Evolutionary conservation across 1,284 basidiomycete species (phyloP), one percentile per base, ranked within the genome.

Genomic region (Ceratobasidium sp.): DNA sequence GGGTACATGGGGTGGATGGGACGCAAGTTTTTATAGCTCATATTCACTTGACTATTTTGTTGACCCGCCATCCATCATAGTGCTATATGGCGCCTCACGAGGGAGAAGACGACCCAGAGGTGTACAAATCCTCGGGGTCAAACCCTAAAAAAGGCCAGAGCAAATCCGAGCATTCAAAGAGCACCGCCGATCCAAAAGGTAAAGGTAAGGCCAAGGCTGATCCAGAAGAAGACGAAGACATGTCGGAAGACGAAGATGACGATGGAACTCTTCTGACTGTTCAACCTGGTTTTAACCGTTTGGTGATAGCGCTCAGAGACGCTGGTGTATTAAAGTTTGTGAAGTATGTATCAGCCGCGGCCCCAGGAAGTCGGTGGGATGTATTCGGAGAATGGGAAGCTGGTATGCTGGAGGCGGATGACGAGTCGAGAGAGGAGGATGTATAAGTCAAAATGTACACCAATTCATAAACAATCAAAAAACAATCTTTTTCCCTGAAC

Each of bases 51-150:
- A 23, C 62, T 59, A 1, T 39, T 30, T 3, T 61, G 55, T 28
- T 39, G 26, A 4, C 16, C 16, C 18, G 43, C 43, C 14, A 5
- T 39, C n/a, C n/a, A n/a, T 45, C 18, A 5, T 74, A 92, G 89
- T 97, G 94, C 80, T 98, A 97, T 80, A 94, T 97, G 89, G 92
- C 95, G 1, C 92, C 93, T 36, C 94, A 96, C 74, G 91, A 96
- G 76, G 94, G 93, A 78, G 93, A 93, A 76, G 94, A 96, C 76
- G 95, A 97, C 80, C 96, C 96, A 3, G 94, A 95, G 1, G 92
- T 97, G 18, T 98, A 97, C 81, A 91, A 94, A 52, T 89, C 91
- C 1, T 61, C 74, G 14, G 52, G 21, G 4, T 60, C 52, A 46
- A 85, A 75, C 73, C 75, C n/a, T 76, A 78, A 46, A 53, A 32